Conservation (phyloP, 202 grass and related monocot genomes). For the Setaria italica region DNA sequence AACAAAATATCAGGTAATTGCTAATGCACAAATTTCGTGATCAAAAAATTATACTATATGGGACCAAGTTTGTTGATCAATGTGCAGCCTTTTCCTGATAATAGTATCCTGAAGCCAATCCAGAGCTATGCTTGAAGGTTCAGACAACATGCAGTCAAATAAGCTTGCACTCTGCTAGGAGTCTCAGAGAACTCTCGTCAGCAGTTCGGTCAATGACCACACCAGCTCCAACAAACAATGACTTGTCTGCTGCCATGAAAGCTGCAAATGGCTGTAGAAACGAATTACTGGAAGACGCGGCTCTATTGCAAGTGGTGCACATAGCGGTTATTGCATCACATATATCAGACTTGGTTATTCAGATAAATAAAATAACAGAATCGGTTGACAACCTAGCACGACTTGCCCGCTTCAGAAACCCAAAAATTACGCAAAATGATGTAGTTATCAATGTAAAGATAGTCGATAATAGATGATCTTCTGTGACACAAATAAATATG, state of each 20-base stretch:
- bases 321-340: constrained; percentile 55
- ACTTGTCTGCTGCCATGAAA: constrained; percentile 51
- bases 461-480: constrained; percentile 26
- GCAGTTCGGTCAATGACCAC: constrained; percentile 54
- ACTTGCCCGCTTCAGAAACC: constrained; percentile 54
- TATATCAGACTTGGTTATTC: constrained; percentile 56
- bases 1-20: constrained; percentile 55
- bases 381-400: constrained; percentile 61
- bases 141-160: constrained; percentile 57
- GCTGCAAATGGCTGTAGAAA: constrained; percentile 30
- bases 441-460: constrained; percentile 43
- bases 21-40: neutral
- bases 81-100: neutral
- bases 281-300: constrained; percentile 33
- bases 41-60: neutral
- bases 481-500: neutral
- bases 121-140: constrained; percentile 54
- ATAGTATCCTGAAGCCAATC: constrained; percentile 47
- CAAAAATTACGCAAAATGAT: constrained; percentile 37
- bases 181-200: constrained; percentile 57
- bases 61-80: constrained; percentile 22
- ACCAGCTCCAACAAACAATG: constrained; percentile 36
- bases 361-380: constrained; percentile 46
- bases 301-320: constrained; percentile 51
- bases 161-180: constrained; percentile 66